Percentiles rank a stretch among this genome's conserved stretches.
phyloP scores from a whole-genome alignment of 1,284 basidiomycete species.

The Rhizoctonia solani region DNA sequence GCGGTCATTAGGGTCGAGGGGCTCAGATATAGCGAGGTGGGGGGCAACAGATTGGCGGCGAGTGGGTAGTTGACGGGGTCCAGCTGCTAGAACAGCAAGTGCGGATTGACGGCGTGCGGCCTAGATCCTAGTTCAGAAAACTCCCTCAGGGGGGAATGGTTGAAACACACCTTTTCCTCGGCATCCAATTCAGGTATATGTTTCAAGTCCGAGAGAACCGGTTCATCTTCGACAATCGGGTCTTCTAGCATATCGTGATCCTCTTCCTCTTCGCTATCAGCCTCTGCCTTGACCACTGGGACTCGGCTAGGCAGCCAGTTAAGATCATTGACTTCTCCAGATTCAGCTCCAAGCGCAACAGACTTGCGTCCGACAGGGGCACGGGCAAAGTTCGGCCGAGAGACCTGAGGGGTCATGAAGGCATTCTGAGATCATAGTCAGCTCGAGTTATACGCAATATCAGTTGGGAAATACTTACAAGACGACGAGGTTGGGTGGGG shows the following conservation, averaged over 20 bases:
- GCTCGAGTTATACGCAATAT: neutral
- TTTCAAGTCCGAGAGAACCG: neutral
- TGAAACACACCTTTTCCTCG: constrained; percentile 13
- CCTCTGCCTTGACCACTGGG: constrained; percentile 13
- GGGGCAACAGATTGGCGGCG: constrained; percentile 28
- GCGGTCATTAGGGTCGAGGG: constrained; percentile 28
- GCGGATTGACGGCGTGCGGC: constrained; percentile 32
- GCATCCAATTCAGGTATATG: neutral
- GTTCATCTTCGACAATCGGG: neutral
- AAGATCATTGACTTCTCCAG: neutral
- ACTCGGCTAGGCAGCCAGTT: constrained; percentile 33
- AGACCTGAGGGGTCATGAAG: constrained; percentile 31
- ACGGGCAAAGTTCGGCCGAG: constrained; percentile 26
- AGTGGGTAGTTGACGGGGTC: constrained; percentile 20
- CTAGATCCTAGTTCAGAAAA: neutral
- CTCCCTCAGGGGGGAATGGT: neutral
- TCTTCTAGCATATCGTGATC: neutral
- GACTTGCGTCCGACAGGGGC: constrained; percentile 25
- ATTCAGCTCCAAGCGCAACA: constrained; percentile 8
- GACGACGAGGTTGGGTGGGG: constrained; percentile 15
- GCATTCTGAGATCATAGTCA: neutral
- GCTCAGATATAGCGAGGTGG: constrained; percentile 7
- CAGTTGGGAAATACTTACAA: constrained; percentile 13
- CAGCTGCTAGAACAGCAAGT: constrained; percentile 27
- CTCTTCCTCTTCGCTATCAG: constrained; percentile 22